Conservation (phyloP, 768 basidiomycete species). For the Gymnopilus dilepis region DNA sequence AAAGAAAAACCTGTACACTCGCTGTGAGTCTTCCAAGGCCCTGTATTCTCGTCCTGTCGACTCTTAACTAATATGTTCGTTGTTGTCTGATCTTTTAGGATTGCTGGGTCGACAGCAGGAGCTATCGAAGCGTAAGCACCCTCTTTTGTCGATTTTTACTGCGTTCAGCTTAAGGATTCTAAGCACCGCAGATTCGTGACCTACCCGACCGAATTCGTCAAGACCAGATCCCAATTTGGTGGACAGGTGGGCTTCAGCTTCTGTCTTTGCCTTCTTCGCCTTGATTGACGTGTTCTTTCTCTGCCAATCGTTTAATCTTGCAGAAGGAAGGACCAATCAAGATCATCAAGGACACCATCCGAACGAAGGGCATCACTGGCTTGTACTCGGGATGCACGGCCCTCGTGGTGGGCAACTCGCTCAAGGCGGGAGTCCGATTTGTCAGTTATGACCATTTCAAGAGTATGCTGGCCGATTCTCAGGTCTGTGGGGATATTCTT, state of each 20-base stretch:
- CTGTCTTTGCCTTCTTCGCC: neutral
- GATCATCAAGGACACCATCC: conserved; percentile 77
- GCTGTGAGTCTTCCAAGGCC: neutral
- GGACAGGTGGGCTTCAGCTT: conserved; percentile 57
- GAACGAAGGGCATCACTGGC: conserved; percentile 76
- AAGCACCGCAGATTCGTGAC: conserved; percentile 71
- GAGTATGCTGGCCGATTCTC: conserved; percentile 73
- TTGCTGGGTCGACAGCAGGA: conserved; percentile 92
- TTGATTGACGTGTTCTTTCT: too few relatives aligned
- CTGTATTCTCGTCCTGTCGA: neutral
- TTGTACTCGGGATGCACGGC: conserved; percentile 95
- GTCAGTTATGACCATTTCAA: conserved; percentile 96
- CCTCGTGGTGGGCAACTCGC: conserved; percentile 86
- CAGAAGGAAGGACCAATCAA: conserved; percentile 70
- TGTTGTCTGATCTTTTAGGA: conserved; percentile 30
- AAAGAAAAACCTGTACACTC: conserved; percentile 81
- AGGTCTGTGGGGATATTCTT: conserved; percentile 53
- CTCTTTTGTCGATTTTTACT: neutral
- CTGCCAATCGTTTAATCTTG: neutral
- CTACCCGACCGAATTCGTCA: conserved; percentile 91
- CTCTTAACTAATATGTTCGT: neutral
- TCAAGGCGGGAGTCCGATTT: conserved; percentile 96
- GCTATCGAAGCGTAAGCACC: conserved; percentile 87
- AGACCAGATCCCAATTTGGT: conserved; percentile 92
- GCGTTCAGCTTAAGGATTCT: conserved; percentile 38